Evolutionary conservation across 2,329 filamentous ascomycete species (phyloP).

Genomic region (Cladosporium velox): DNA sequence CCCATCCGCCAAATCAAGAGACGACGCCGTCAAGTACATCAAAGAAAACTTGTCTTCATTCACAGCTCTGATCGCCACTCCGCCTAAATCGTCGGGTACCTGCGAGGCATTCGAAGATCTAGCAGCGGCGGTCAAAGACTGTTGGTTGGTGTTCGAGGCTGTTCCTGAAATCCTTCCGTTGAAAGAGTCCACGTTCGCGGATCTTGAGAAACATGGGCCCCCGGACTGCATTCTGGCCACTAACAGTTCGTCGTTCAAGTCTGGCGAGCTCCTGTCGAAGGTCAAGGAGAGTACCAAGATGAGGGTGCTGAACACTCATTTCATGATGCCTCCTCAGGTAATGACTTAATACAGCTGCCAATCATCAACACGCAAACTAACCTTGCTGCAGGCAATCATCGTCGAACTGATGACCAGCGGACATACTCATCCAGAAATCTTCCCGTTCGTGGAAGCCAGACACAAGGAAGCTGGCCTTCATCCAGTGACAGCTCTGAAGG

Average conservation of each 20-base stretch:
- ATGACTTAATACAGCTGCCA: no score
- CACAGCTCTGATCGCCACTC: constrained; percentile 19
- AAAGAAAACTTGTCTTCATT: constrained; percentile 38
- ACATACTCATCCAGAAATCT: constrained; percentile 45
- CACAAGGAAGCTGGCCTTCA: constrained; percentile 36
- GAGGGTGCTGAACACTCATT: constrained; percentile 55
- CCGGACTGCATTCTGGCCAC: constrained; percentile 52
- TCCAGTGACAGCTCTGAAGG: constrained; percentile 48
- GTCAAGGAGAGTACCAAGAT: constrained; percentile 42
- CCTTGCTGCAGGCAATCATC: constrained; percentile 41
- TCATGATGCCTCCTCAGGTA: constrained; percentile 49
- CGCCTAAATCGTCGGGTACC: constrained; percentile 28
- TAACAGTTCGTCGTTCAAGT: constrained; percentile 57
- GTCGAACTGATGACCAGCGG: constrained; percentile 59
- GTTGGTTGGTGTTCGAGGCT: constrained; percentile 58
- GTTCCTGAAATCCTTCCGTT: constrained; percentile 44
- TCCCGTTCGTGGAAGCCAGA: constrained; percentile 45
- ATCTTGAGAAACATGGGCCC: constrained; percentile 48
- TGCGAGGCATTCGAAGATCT: constrained; percentile 43
- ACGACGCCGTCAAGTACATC: constrained; percentile 45
- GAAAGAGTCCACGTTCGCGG: constrained; percentile 52
- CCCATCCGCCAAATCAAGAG: constrained; percentile 41
- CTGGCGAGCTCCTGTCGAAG: constrained; percentile 50
- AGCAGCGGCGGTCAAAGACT: constrained; percentile 44
- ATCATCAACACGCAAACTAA: constrained; percentile 24